Conservation (phyloP, 495 filamentous ascomycete genomes). For the Penicillium ucsense region DNA sequence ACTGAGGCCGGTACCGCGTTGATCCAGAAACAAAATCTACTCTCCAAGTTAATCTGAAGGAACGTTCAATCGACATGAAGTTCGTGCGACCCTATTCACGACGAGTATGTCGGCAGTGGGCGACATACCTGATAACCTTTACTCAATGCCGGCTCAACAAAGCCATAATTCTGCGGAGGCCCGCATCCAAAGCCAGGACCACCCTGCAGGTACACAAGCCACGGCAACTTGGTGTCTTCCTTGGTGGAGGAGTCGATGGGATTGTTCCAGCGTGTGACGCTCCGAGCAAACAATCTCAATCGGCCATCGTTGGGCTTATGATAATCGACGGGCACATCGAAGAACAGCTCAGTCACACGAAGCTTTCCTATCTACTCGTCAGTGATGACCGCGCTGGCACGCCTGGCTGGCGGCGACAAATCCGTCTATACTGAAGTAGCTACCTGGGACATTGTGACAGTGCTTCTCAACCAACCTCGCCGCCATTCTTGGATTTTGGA, state of each 20-base stretch:
- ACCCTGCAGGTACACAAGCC: constrained; percentile 60
- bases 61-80: background rate
- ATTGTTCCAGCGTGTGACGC: constrained; percentile 51
- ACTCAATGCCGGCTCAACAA: constrained; percentile 59
- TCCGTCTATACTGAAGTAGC: background rate
- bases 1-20: constrained; percentile 80
- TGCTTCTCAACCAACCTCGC: constrained; percentile 37
- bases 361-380: constrained; percentile 51
- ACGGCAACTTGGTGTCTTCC: constrained; percentile 46
- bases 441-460: constrained; percentile 38
- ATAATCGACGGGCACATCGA: constrained; percentile 75
- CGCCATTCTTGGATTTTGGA: constrained; percentile 13
- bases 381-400: background rate
- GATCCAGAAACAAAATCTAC: constrained; percentile 75
- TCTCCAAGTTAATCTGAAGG: background rate
- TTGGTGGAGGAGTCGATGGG: constrained; percentile 43
- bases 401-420: background rate
- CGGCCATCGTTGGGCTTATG: constrained; percentile 47
- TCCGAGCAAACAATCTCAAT: constrained; percentile 68
- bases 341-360: constrained; percentile 69
- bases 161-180: constrained; percentile 59
- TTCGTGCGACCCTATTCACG: background rate
- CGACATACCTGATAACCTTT: constrained; percentile 62
- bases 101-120: background rate
- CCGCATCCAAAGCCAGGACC: constrained; percentile 71